A percentile compares a stretch with the other conserved stretches of the same genome.
These are phyloP conservation scores for Apiosordaria backusii DNA, from an alignment of 495 filamentous ascomycete genomes.

Conservation along the genomic window DNA sequence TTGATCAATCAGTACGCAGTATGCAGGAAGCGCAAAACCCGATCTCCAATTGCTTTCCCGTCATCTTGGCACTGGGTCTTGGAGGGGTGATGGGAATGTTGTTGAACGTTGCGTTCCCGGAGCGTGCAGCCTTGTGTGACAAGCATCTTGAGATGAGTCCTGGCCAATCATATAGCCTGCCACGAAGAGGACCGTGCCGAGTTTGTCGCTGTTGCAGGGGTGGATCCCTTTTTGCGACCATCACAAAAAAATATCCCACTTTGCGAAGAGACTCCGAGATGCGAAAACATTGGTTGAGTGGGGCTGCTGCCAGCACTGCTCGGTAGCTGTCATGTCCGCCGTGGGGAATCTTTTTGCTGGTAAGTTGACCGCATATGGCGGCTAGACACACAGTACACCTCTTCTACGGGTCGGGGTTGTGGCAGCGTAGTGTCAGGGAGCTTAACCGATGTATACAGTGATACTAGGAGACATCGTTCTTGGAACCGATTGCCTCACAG, in stretches of 20 bases:
- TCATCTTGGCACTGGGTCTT: constrained; percentile 14
- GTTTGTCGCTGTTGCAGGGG: not conserved
- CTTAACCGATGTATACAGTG: not conserved
- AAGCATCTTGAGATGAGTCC: not conserved
- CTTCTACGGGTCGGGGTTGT: not conserved
- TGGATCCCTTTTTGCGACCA: not conserved
- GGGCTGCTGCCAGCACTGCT: not conserved
- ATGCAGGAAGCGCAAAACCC: constrained; percentile 1
- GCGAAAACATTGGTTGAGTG: not conserved
- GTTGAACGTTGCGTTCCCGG: constrained; percentile 3
- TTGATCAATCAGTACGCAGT: not conserved
- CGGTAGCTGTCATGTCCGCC: not conserved
- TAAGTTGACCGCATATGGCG: not conserved
- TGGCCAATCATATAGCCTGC: not conserved
- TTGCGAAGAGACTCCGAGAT: not conserved
- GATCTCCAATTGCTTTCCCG: not conserved
- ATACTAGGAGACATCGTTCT: not conserved
- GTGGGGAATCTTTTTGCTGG: not conserved
- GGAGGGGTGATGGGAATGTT: constrained; percentile 10
- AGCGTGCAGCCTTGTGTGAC: constrained; percentile 12
- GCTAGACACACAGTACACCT: not conserved
- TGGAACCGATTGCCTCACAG: not conserved
- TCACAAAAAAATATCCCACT: constrained; percentile 2
- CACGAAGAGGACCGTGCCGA: not conserved
- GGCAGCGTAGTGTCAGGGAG: not conserved